These are phyloP conservation scores for Bathelium albidoporum DNA, from an alignment of 495 filamentous ascomycete species.

Conservation along the genomic window DNA sequence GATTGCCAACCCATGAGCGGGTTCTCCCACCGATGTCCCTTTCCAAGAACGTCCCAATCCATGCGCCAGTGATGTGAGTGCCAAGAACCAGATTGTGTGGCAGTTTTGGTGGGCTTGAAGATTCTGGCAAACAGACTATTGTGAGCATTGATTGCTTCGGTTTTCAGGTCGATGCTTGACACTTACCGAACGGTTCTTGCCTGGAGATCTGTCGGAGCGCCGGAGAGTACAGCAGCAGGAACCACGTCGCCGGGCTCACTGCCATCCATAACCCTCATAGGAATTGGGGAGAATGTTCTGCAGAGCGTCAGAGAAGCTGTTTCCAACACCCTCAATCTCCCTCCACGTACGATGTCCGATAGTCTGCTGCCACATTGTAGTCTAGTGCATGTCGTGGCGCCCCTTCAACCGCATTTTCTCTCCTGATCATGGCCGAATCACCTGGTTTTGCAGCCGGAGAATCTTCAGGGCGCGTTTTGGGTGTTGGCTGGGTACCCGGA, in stretches of 20 bases:
- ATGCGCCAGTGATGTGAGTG: conserved; percentile 82
- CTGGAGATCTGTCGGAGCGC: conserved; percentile 86
- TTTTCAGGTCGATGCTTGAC: too few species aligned
- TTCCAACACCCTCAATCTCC: background rate
- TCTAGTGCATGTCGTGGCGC: conserved; percentile 61
- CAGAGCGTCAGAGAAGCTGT: conserved; percentile 18
- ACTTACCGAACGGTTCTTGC: conserved; percentile 82
- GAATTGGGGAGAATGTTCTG: conserved; percentile 81
- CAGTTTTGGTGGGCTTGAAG: conserved; percentile 78
- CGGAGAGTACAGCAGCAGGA: conserved; percentile 77
- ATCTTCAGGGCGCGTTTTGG: conserved; percentile 6
- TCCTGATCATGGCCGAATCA: conserved; percentile 41
- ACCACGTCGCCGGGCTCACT: conserved; percentile 68
- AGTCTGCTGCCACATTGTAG: conserved; percentile 66
- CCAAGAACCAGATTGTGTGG: conserved; percentile 86
- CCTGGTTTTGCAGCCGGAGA: conserved; percentile 10
- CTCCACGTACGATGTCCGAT: conserved; percentile 62
- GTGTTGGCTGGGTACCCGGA: background rate
- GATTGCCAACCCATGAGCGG: conserved; percentile 97
- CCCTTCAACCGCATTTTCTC: conserved; percentile 42
- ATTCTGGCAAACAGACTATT: conserved; percentile 51
- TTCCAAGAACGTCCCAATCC: conserved; percentile 91
- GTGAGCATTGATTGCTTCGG: too few species aligned
- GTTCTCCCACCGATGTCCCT: conserved; percentile 96
- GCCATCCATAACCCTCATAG: conserved; percentile 78